These are phyloP conservation scores for slime mould (Dictyostelium discoideum) DNA, from an alignment of 78 protist genomes.

Conservation along the genomic window DNA sequence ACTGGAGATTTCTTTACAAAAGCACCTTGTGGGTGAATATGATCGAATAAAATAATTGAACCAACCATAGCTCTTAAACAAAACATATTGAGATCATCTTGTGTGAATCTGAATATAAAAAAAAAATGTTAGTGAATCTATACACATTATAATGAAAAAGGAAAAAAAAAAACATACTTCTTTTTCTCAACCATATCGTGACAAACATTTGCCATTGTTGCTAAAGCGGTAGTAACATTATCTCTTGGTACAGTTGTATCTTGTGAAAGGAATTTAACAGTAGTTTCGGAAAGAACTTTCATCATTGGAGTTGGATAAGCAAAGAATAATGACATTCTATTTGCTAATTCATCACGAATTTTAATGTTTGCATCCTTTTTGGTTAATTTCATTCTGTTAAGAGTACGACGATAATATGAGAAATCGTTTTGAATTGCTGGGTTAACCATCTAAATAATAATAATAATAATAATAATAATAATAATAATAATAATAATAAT, in stretches of 20 bases:
- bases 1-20: slow-evolving; percentile 85
- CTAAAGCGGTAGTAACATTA: slow-evolving; percentile 74
- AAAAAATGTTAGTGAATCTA: neutral
- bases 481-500: too few relatives aligned
- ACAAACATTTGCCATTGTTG: slow-evolving; percentile 87
- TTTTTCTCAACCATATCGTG: slow-evolving; percentile 85
- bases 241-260: slow-evolving; percentile 84
- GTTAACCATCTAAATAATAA: slow-evolving; percentile 83
- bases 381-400: slow-evolving; percentile 86
- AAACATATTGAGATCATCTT: slow-evolving; percentile 81
- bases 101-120: slow-evolving; percentile 27
- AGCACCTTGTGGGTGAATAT: slow-evolving; percentile 86
- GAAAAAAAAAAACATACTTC: slow-evolving; percentile 6
- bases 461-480: neutral
- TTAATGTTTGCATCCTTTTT: slow-evolving; percentile 77
- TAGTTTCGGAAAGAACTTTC: slow-evolving; percentile 81
- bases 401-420: slow-evolving; percentile 89
- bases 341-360: slow-evolving; percentile 89
- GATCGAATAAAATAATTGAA: slow-evolving; percentile 87
- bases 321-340: slow-evolving; percentile 90
- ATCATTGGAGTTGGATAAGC: slow-evolving; percentile 94
- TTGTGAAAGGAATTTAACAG: slow-evolving; percentile 81
- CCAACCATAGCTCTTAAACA: slow-evolving; percentile 90
- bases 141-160: too few relatives aligned
- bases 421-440: slow-evolving; percentile 92